These are phyloP conservation scores for Penicillium sp. DNA, from an alignment of 2,329 filamentous ascomycete genomes.

Conservation along the genomic window DNA sequence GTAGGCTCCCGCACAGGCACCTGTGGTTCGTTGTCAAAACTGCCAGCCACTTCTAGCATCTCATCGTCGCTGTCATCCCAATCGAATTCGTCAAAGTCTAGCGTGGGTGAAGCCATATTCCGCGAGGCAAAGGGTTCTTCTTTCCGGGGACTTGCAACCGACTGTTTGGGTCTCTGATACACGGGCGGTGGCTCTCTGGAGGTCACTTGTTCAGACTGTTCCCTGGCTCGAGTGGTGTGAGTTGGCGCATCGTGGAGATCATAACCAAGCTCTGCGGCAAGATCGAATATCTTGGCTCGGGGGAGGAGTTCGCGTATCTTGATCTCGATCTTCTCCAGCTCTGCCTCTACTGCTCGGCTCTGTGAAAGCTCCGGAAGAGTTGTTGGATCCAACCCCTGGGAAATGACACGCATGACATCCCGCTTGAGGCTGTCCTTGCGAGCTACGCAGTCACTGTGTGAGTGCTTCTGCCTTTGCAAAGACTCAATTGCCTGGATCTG, in stretches of 20 bases:
- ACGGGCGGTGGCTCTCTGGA: slow-evolving; percentile 6
- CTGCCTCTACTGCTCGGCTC: slow-evolving; percentile 40
- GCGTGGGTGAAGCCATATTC: slow-evolving; percentile 49
- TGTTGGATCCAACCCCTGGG: slow-evolving; percentile 41
- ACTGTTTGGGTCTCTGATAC: slow-evolving; percentile 11
- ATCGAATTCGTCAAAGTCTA: slow-evolving; percentile 49
- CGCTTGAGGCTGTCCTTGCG: slow-evolving; percentile 45
- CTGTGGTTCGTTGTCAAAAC: slow-evolving; percentile 41
- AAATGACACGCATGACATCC: slow-evolving; percentile 44
- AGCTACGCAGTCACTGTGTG: slow-evolving; percentile 36
- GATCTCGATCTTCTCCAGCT: slow-evolving; percentile 43
- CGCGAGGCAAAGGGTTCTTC: slow-evolving; percentile 42
- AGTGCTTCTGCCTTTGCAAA: slow-evolving; percentile 38
- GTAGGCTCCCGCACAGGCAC: slow-evolving; percentile 20
- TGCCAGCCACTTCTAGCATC: slow-evolving; percentile 52
- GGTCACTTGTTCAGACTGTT: slow-evolving; percentile 2
- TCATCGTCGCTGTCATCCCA: slow-evolving; percentile 53
- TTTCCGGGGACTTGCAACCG: slow-evolving; percentile 13
- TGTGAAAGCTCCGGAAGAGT: slow-evolving; percentile 42
- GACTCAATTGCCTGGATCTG: slow-evolving; percentile 48
- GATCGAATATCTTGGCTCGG: slow-evolving; percentile 38
- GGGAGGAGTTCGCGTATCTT: slow-evolving; percentile 44
- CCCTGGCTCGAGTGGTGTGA: not conserved
- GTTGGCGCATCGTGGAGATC: not conserved
- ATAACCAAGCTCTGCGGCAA: slow-evolving; percentile 13